Conservation (phyloP, 2,329 filamentous ascomycete species). For the Pyrenophora teres region DNA sequence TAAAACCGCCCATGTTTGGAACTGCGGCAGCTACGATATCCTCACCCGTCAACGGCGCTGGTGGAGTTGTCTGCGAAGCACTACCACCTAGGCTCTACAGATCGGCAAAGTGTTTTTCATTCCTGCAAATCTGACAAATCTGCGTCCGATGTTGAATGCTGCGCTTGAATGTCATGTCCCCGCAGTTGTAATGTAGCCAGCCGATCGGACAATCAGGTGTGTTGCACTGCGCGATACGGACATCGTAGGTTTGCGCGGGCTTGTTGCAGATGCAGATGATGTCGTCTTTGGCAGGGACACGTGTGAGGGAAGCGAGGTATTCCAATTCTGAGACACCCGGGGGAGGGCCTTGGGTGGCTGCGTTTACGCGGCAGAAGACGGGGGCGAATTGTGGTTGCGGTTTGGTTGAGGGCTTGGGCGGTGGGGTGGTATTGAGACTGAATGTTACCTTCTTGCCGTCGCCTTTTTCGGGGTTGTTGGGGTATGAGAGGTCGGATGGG, state of each 20-base stretch:
- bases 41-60: background rate
- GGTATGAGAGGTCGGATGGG: too few relatives aligned
- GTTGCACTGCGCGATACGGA: slow-evolving; percentile 23
- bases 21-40: background rate
- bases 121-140: slow-evolving; percentile 16
- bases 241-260: slow-evolving; percentile 8
- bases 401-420: background rate
- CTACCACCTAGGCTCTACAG: background rate
- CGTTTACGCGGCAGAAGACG: slow-evolving; percentile 8
- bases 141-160: slow-evolving; percentile 11
- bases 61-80: too few relatives aligned
- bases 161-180: slow-evolving; percentile 21
- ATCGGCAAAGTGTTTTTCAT: slow-evolving; percentile 9
- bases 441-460: too few relatives aligned
- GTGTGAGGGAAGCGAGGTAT: slow-evolving; percentile 1
- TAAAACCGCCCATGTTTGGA: background rate
- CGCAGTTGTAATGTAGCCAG: slow-evolving; percentile 31
- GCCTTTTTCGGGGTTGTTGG: too few relatives aligned
- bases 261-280: slow-evolving; percentile 27
- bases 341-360: background rate
- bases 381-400: slow-evolving; percentile 1
- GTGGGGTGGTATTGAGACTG: too few relatives aligned
- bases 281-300: slow-evolving; percentile 6
- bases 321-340: slow-evolving; percentile 3
- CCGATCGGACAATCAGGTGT: slow-evolving; percentile 17